Percentiles rank a stretch among this genome's conserved stretches.
Conservation (phyloP, 2,329 filamentous ascomycete species). For the Fusarium temperatum region DNA sequence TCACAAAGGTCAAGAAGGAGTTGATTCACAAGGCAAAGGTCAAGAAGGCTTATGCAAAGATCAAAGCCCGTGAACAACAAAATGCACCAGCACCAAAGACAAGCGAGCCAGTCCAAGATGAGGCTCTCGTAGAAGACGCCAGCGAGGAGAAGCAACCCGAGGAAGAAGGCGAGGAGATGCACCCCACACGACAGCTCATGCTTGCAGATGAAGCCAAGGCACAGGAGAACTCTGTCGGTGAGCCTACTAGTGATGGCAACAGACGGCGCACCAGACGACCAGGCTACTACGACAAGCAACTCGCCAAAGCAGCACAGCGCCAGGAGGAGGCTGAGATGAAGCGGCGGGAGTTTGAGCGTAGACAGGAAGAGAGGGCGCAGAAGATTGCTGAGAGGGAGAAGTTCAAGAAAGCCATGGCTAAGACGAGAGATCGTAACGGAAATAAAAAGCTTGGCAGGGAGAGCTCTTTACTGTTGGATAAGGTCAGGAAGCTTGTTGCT, state of each 20-base stretch:
- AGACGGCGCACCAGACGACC: conserved; percentile 53
- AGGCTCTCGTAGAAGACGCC: conserved; percentile 14
- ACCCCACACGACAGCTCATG: conserved; percentile 53
- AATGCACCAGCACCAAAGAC: conserved; percentile 32
- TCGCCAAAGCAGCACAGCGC: conserved; percentile 56
- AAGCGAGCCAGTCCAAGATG: conserved; percentile 20
- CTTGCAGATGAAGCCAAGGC: conserved; percentile 51
- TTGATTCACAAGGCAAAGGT: conserved; percentile 93
- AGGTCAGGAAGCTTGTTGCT: conserved; percentile 76
- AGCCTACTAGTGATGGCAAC: conserved; percentile 43
- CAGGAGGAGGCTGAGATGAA: conserved; percentile 54
- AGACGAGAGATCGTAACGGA: conserved; percentile 78
- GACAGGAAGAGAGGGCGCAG: conserved; percentile 71
- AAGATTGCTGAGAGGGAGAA: conserved; percentile 71
- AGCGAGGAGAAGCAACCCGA: conserved; percentile 23
- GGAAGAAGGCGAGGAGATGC: conserved; percentile 42
- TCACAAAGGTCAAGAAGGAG: conserved; percentile 87
- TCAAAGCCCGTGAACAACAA: conserved; percentile 66
- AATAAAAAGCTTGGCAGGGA: conserved; percentile 84
- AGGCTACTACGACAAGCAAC: conserved; percentile 73
- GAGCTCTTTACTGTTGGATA: conserved; percentile 79
- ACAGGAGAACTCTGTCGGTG: conserved; percentile 40
- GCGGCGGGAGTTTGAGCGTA: conserved; percentile 53
- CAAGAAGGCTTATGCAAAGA: conserved; percentile 90
- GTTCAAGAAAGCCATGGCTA: conserved; percentile 74